phyloP scores from a whole-genome alignment of 2,329 filamentous ascomycete genomes.

The Truncatella angustata region DNA sequence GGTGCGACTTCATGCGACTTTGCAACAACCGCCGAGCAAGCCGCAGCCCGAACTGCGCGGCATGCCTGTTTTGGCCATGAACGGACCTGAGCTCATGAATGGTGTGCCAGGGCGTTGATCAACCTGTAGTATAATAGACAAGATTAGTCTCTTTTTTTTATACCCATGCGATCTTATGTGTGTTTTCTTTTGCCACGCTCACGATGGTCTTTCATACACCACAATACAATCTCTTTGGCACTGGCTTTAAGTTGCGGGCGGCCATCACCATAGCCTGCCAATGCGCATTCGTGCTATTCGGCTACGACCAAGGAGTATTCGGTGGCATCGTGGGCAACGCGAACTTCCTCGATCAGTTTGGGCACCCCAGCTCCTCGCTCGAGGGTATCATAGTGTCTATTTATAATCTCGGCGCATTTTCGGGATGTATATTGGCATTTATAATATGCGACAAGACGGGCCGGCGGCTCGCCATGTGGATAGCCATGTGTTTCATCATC shows the following conservation, averaged over 20 bases:
- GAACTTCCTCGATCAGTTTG: constrained; percentile 5
- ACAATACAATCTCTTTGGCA: constrained; percentile 7
- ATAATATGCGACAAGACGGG: constrained; percentile 10
- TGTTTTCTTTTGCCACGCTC: too few relatives aligned
- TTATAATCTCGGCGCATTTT: constrained; percentile 14
- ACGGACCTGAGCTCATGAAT: too few relatives aligned
- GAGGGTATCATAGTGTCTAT: constrained; percentile 12
- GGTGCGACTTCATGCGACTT: too few relatives aligned
- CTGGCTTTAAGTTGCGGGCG: constrained; percentile 3
- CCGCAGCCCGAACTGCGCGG: too few relatives aligned
- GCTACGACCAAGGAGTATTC: constrained; percentile 15
- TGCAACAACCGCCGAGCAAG: too few relatives aligned
- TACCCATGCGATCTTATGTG: too few relatives aligned
- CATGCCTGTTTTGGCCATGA: too few relatives aligned
- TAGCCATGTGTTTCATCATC: constrained; percentile 13
- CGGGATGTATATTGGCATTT: constrained; percentile 9
- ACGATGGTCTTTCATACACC: background rate
- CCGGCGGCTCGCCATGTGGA: constrained; percentile 9
- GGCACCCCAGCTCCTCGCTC: constrained; percentile 5
- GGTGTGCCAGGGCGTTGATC: too few relatives aligned
- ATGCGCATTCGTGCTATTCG: constrained; percentile 8
- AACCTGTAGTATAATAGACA: too few relatives aligned
- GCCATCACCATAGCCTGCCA: constrained; percentile 10
- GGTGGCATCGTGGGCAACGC: constrained; percentile 11
- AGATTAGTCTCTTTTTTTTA: too few relatives aligned